A percentile compares a stretch with the other conserved stretches of the same genome.
phyloP scores from a whole-genome alignment of 116 monocot species.

The Zostera marina region DNA sequence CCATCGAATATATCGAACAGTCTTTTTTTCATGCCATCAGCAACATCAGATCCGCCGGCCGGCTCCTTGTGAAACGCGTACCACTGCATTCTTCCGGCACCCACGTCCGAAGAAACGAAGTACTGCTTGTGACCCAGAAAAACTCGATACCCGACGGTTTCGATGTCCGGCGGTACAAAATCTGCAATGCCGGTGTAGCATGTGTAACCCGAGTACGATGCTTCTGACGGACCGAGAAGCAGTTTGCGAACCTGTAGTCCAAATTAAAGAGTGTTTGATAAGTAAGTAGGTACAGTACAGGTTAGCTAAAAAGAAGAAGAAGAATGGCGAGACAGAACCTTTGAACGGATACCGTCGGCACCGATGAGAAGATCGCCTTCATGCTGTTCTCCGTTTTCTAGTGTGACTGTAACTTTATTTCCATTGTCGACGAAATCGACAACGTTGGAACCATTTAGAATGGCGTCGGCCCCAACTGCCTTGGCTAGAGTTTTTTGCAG shows the following conservation, averaged over 20 bases:
- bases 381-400: conserved; percentile 65
- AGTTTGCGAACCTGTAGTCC: conserved; percentile 54
- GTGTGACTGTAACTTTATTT: conserved; percentile 52
- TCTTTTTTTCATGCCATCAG: conserved; percentile 88
- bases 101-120: conserved; percentile 98
- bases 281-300: background rate
- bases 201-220: conserved; percentile 85
- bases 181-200: conserved; percentile 99
- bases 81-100: conserved; percentile 99
- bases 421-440: conserved; percentile 82
- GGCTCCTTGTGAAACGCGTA: conserved; percentile 97
- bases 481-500: conserved; percentile 75
- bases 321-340: conserved; percentile 22
- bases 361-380: conserved; percentile 97
- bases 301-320: background rate
- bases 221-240: conserved; percentile 68
- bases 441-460: conserved; percentile 77
- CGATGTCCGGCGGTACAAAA: conserved; percentile 96
- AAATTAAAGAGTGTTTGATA: background rate
- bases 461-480: conserved; percentile 69
- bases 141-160: conserved; percentile 94
- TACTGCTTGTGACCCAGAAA: conserved; percentile 99
- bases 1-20: conserved; percentile 71
- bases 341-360: conserved; percentile 97
- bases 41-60: conserved; percentile 76